Evolutionary conservation across 768 basidiomycete species (phyloP), one percentile per base, ranked within the genome.

Genomic region (Psilocybe subaeruginosa): DNA sequence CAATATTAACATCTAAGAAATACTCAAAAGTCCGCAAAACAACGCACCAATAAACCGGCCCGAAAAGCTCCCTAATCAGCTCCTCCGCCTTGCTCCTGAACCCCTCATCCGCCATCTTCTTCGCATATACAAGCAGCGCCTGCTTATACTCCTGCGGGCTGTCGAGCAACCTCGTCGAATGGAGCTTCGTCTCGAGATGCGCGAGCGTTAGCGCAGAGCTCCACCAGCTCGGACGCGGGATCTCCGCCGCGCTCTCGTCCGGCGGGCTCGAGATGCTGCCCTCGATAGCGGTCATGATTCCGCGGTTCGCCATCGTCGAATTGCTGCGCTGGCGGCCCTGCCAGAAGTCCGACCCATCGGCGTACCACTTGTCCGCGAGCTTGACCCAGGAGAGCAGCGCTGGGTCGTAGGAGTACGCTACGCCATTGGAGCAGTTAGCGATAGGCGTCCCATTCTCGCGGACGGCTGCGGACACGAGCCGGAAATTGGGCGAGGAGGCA

Each of bases 71-170:
- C 73, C 85, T 90, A 53, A 97, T 84, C 58, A 99, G 74, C 73
- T 99, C 97, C 72, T 97, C 96, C 16, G 88, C 95, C 72, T 96
- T 95, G 39, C 79, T 90, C 62, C 85, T 80, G 72, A 94, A 95
- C 0, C 91, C 95, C 72, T 97, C 95, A 64, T 97, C 93, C 37
- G 91, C 93, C 45, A 99, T 79, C 76, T 86, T 88, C 78, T 85
- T 91, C 39, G 93, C 89, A 72, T 97, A 98, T 65, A 85, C 65
- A 57, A 88, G 65, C 65, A 98, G 70, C 57, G 85, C 86, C 67
- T 87, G 83, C 72, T 88, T 92, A 75, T 92, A 97, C 75, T 99
- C 97, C 52, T 78, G 74, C n/a, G 86, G 84, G 69, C 93, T 95
- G 19, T 94, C 93, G 37, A 98, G 78, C 51, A 86, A 71, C 64